Evolutionary conservation across 768 basidiomycete species (phyloP).

Genomic region (Mycena vitilis): DNA sequence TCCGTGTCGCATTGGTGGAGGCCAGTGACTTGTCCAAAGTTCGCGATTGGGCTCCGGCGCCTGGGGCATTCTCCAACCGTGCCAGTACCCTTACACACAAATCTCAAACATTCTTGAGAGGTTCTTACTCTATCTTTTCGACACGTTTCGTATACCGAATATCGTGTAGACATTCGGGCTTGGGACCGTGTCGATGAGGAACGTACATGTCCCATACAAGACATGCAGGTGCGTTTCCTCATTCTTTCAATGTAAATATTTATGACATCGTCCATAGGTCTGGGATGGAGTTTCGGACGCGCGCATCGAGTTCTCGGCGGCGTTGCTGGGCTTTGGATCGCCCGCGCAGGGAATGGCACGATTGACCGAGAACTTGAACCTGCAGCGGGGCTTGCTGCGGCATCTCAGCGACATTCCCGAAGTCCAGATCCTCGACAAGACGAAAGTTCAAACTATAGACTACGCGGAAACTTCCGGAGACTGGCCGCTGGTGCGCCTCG

Average conservation of each 20-base stretch:
- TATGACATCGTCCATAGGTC: conserved; percentile 58
- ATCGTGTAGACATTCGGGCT: conserved; percentile 75
- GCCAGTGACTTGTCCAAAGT: conserved; percentile 80
- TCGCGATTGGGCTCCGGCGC: conserved; percentile 70
- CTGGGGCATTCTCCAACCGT: conserved; percentile 78
- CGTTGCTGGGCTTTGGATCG: conserved; percentile 53
- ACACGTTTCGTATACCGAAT: conserved; percentile 22
- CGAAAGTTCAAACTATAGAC: conserved; percentile 79
- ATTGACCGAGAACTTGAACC: conserved; percentile 92
- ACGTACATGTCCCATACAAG: conserved; percentile 79
- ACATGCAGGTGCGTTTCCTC: conserved; percentile 77
- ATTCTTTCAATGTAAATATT: background rate
- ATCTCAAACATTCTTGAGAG: conserved; percentile 73
- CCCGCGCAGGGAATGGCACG: conserved; percentile 71
- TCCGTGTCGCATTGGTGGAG: conserved; percentile 83
- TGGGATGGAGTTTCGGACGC: conserved; percentile 94
- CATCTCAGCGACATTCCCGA: conserved; percentile 64
- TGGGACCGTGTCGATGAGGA: conserved; percentile 80
- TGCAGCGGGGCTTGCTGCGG: conserved; percentile 85
- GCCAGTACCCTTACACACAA: conserved; percentile 88
- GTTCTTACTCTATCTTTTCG: conserved; percentile 48
- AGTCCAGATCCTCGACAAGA: conserved; percentile 76
- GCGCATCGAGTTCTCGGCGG: conserved; percentile 75
- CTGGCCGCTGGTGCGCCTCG: conserved; percentile 87
- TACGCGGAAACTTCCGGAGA: conserved; percentile 62